These are phyloP conservation scores for Boletales sp. DNA, from an alignment of 768 basidiomycete genomes.

Conservation along the genomic window DNA sequence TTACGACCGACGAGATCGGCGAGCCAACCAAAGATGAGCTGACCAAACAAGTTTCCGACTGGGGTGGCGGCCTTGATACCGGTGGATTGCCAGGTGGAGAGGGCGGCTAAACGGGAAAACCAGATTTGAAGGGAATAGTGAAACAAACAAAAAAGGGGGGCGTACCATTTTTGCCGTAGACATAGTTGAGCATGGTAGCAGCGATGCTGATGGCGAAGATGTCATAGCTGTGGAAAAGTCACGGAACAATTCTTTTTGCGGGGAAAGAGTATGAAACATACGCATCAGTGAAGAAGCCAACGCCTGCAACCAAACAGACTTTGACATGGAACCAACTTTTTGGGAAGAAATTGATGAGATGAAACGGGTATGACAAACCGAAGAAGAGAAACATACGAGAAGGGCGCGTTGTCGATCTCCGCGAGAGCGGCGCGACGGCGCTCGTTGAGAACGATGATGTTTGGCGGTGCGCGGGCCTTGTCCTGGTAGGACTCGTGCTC, in stretches of 20 bases:
- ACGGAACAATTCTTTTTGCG: neutral
- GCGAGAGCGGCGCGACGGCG: conserved; percentile 76
- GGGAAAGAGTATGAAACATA: conserved; percentile 27
- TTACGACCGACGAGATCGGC: conserved; percentile 77
- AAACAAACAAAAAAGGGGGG: neutral
- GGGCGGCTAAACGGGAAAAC: conserved; percentile 12
- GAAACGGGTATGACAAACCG: too few relatives aligned
- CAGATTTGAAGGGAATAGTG: neutral
- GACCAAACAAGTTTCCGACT: conserved; percentile 71
- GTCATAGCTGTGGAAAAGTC: conserved; percentile 46
- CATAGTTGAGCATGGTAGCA: conserved; percentile 77
- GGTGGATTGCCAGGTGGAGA: conserved; percentile 60
- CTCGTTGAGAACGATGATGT: conserved; percentile 53
- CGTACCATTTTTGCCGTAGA: conserved; percentile 49
- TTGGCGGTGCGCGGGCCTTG: conserved; percentile 14
- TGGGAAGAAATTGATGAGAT: neutral
- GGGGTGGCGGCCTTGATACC: conserved; percentile 78
- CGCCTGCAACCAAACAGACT: conserved; percentile 65
- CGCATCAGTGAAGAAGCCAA: conserved; percentile 91
- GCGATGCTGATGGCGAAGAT: conserved; percentile 91
- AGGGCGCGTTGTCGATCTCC: conserved; percentile 84
- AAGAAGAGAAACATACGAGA: conserved; percentile 53
- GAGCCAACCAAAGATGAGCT: conserved; percentile 77
- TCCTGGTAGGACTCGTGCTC: conserved; percentile 30
- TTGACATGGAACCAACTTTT: conserved; percentile 83